Conservation (phyloP, 257 asterid genomes). For the Solanum chiquidenum region DNA sequence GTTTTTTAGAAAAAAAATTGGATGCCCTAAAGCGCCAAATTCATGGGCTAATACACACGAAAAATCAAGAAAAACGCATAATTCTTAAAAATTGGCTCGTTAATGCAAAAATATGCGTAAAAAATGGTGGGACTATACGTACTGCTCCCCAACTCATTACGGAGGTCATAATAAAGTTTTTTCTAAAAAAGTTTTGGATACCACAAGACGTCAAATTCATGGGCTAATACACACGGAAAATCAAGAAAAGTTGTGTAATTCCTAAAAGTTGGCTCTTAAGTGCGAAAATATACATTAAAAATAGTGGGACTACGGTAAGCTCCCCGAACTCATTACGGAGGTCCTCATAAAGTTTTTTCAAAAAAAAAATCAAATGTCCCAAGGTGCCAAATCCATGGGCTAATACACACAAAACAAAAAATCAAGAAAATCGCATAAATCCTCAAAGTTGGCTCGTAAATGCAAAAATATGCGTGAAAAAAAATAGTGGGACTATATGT, state of each 20-base stretch:
- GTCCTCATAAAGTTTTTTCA: neutral
- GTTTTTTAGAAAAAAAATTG: fast-evolving
- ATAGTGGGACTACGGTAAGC: neutral
- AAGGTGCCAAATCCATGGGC: neutral
- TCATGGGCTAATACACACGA: neutral
- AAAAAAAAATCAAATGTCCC: neutral
- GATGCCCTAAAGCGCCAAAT: neutral
- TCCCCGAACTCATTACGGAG: neutral
- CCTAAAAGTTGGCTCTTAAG: neutral
- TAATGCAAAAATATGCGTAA: neutral
- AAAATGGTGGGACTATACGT: neutral
- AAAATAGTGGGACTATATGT: too few species aligned
- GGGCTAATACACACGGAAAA: too few species aligned
- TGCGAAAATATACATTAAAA: too few species aligned
- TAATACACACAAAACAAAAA: neutral
- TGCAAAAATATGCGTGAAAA: neutral
- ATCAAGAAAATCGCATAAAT: neutral
- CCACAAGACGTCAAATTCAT: neutral
- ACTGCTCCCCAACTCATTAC: neutral
- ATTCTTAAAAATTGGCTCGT: too few species aligned
- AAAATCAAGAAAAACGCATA: neutral
- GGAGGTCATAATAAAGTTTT: too few species aligned
- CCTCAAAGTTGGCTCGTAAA: neutral
- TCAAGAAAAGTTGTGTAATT: neutral
- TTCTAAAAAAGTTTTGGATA: neutral